Base-by-base conservation (phyloP, 163 green algal genomes). In the Trebouxia gelatinosa region DNA sequence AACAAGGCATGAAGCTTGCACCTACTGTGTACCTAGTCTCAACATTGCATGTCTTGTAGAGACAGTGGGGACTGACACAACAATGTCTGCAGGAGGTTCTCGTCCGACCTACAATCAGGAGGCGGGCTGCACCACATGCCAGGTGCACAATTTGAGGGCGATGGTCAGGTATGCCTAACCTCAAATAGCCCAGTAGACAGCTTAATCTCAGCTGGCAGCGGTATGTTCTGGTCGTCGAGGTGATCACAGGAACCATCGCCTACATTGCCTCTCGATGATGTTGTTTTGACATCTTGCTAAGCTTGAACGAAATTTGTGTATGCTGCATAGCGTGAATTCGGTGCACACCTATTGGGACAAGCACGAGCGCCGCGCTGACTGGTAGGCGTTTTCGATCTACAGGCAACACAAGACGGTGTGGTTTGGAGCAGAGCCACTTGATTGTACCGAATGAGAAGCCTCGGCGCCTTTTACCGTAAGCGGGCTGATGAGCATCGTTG, bases 51-150 rank as follows among this genome's bases (percentile, higher is more conserved):
- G 90, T 31, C 89, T 81, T 28, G 72, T 83, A 35, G 84, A 92
- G 0, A 95, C 85, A 4, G 90, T 95, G 0, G 90, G 90, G 11
- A 95, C 82, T 5, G 75, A 61, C 5, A 95, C 82, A 21, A 90
- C 58, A 26, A 95, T 85, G 78, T 95, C 90, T 39, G 86, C 87
- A 19, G 90, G 84, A 21, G 85, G 74, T 29, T 87, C 81, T 7
- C 90, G 79, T 0, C 90, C 90, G 17, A 61, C 19, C 40, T 61
- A 38, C 31, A 32, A 35, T 9, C 26, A 39, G 1, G 28, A 35
- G 26, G 0, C 29, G 39, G n/a, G 19, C 5, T 43, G 29, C 31
- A 19, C 11, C 28, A 17, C 13, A 17, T 46, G n/a, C 29, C 61
- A 37, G 38, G 17, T 26, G 38, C 19, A 51, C 3, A 29, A 5